These are phyloP conservation scores for Arthrobotrys musiformis DNA, from an alignment of 2,329 filamentous ascomycete genomes.

Conservation along the genomic window DNA sequence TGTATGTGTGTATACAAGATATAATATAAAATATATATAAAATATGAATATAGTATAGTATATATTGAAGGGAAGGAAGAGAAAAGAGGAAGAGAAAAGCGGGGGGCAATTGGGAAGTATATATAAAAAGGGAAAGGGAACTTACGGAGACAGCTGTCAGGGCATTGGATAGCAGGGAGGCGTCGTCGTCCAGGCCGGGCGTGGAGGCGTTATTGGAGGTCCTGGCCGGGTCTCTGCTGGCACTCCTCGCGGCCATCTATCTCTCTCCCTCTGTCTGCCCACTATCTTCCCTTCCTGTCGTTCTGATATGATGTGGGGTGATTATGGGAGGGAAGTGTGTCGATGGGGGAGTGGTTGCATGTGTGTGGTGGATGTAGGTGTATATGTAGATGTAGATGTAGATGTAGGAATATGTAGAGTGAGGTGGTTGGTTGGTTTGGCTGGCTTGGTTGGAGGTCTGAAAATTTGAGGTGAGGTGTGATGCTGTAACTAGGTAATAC, in stretches of 20 bases:
- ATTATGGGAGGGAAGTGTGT: neutral
- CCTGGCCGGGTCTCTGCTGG: slow-evolving; percentile 38
- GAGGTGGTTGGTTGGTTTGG: neutral
- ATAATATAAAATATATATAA: neutral
- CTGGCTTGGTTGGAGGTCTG: neutral
- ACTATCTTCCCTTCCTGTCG: neutral
- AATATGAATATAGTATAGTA: neutral
- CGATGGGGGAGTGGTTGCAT: neutral
- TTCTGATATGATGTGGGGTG: neutral
- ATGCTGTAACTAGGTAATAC: neutral
- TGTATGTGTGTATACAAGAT: too few species aligned
- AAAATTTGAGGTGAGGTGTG: neutral
- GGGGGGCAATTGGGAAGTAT: slow-evolving; percentile 24
- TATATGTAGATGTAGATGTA: neutral
- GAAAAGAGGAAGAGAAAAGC: slow-evolving; percentile 55
- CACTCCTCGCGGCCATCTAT: slow-evolving; percentile 35
- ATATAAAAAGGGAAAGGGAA: slow-evolving; percentile 29
- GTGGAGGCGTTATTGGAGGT: neutral
- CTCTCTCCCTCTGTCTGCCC: neutral
- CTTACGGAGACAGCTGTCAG: slow-evolving; percentile 53
- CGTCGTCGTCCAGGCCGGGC: slow-evolving; percentile 24
- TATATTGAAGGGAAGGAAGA: neutral
- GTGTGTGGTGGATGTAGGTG: neutral
- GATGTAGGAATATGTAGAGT: neutral
- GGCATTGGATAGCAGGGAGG: slow-evolving; percentile 45